Conservation (phyloP, 176 grass and related monocot species). For the Cenchrus purpureus region DNA sequence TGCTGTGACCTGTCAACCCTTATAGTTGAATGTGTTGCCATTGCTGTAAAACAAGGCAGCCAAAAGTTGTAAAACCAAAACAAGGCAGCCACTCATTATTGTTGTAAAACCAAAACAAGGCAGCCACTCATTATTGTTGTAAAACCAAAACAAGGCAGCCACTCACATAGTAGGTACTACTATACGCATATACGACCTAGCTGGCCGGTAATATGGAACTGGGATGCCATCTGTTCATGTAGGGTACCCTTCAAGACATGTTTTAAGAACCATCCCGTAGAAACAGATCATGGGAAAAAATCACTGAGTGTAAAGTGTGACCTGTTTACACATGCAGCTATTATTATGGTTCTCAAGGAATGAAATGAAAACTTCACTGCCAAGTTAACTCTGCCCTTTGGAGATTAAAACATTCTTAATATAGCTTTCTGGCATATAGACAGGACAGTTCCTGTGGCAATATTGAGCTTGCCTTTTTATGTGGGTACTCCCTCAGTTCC, state of each 20-base stretch:
- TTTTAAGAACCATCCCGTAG: neutral
- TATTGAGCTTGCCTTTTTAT: neutral
- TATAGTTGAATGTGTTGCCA: neutral
- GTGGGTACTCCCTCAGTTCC: neutral
- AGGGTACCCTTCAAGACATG: neutral
- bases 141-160: neutral
- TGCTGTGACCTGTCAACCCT: neutral
- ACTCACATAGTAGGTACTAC: neutral
- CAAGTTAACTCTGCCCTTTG: neutral
- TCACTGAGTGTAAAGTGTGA: neutral
- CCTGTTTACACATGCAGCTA: neutral
- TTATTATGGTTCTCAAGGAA: neutral
- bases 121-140: neutral
- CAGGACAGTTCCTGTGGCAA: neutral
- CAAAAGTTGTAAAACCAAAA: neutral
- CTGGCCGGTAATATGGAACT: neutral
- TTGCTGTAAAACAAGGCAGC: neutral
- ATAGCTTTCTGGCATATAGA: neutral
- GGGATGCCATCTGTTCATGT: neutral
- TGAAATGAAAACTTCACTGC: neutral
- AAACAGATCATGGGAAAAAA: neutral
- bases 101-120: neutral
- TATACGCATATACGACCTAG: neutral
- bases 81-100: neutral
- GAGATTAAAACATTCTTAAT: neutral